These are phyloP conservation scores for Aspergillus hancockii DNA, from an alignment of 495 filamentous ascomycete genomes.

Conservation along the genomic window DNA sequence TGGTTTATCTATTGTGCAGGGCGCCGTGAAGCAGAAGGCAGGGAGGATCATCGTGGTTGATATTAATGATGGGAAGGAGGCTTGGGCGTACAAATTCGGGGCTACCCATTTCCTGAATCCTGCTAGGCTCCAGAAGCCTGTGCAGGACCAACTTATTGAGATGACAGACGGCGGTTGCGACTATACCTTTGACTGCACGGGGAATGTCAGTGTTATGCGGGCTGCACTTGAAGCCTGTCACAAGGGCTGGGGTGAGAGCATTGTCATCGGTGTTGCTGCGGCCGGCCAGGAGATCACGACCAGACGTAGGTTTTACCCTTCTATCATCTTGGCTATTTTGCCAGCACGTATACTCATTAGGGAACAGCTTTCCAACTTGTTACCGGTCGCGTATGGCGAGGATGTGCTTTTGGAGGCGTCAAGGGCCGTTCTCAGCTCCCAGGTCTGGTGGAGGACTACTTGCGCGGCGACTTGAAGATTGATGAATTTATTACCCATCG, in stretches of 20 bases:
- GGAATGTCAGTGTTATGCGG: conserved; percentile 94
- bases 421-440: conserved; percentile 94
- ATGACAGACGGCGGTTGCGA: conserved; percentile 99
- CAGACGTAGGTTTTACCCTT: conserved; percentile 68
- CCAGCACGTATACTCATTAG: conserved; percentile 16
- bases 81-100: conserved; percentile 90
- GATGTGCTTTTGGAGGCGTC: conserved; percentile 96
- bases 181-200: conserved; percentile 99
- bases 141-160: conserved; percentile 90
- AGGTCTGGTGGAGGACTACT: conserved; percentile 86
- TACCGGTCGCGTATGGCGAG: conserved; percentile 96
- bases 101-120: conserved; percentile 98
- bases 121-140: conserved; percentile 72
- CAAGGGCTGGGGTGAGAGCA: conserved; percentile 98
- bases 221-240: conserved; percentile 96
- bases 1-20: conserved; percentile 91
- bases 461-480: conserved; percentile 88
- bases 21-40: conserved; percentile 84
- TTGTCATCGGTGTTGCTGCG: conserved; percentile 96
- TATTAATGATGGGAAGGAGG: conserved; percentile 89
- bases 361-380: conserved; percentile 91
- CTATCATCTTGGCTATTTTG: background rate
- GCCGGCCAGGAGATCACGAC: conserved; percentile 97
- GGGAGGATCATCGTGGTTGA: conserved; percentile 93
- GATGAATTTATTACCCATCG: conserved; percentile 99